Percentiles rank a stretch among this genome's conserved stretches.
These are phyloP conservation scores for Pulicaria dysenterica DNA, from an alignment of 129 eudicot species.

Conservation along the genomic window DNA sequence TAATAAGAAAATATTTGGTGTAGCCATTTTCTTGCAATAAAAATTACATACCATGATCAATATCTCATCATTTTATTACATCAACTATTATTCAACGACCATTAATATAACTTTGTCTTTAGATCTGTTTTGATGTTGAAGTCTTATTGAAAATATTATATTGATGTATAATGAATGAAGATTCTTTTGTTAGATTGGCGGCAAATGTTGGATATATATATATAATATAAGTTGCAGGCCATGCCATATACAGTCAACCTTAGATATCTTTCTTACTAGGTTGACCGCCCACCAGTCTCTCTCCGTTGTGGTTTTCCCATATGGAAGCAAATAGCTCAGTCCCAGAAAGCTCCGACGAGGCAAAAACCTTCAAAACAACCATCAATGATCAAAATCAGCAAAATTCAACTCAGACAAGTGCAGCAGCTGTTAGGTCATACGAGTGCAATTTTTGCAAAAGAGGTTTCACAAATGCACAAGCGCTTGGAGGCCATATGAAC, in stretches of 20 bases:
- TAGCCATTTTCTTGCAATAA: no score
- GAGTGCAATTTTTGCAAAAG: slow-evolving; percentile 47
- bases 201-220: slow-evolving; percentile 18
- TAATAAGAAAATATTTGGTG: no score
- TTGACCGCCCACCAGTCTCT: slow-evolving; percentile 28
- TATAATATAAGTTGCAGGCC: slow-evolving; percentile 32
- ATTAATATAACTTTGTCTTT: no score
- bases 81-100: no score
- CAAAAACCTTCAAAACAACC: background rate
- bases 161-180: background rate
- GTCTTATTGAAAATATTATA: no score
- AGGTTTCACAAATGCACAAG: slow-evolving; percentile 51
- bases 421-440: slow-evolving; percentile 25
- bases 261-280: background rate
- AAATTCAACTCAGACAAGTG: slow-evolving; percentile 14
- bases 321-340: slow-evolving; percentile 31
- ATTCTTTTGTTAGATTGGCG: slow-evolving; percentile 24
- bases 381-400: slow-evolving; percentile 14
- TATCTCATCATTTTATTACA: no score
- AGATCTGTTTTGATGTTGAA: no score
- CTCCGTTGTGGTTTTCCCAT: slow-evolving; percentile 13
- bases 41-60: no score
- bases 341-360: slow-evolving; percentile 34
- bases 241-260: slow-evolving; percentile 26
- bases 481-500: slow-evolving; percentile 48